Evolutionary conservation across 1,284 basidiomycete genomes (phyloP).

Genomic region (Cryptococcus sp.): DNA sequence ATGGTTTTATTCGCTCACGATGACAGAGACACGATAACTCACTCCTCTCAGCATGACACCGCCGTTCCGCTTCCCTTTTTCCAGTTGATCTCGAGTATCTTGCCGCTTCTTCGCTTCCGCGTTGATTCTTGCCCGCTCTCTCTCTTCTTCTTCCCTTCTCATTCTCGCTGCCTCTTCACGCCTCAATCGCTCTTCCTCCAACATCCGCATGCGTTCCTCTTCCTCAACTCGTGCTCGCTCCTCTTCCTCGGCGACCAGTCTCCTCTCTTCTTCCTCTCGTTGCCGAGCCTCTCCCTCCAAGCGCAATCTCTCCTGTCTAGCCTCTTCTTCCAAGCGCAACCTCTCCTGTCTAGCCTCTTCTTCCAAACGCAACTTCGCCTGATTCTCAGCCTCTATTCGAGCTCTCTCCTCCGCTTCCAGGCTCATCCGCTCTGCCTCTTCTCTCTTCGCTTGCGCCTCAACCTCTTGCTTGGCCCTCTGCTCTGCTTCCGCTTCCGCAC

Average conservation of each 20-base stretch:
- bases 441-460: slow-evolving; percentile 7
- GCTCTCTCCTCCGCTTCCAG: slow-evolving; percentile 15
- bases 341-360: slow-evolving; percentile 6
- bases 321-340: not conserved
- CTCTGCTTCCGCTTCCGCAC: slow-evolving; percentile 10
- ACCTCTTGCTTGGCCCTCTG: not conserved
- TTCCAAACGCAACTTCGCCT: slow-evolving; percentile 3
- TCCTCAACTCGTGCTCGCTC: slow-evolving; percentile 7
- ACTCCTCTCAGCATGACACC: slow-evolving; percentile 48
- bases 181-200: not conserved
- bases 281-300: slow-evolving; percentile 6
- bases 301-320: not conserved
- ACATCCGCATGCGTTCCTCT: slow-evolving; percentile 7
- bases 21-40: slow-evolving; percentile 18
- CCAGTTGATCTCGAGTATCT: slow-evolving; percentile 15
- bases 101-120: slow-evolving; percentile 20
- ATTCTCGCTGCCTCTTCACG: not conserved
- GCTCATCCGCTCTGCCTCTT: slow-evolving; percentile 6
- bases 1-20: not conserved
- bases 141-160: slow-evolving; percentile 3
- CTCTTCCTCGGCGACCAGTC: slow-evolving; percentile 11
- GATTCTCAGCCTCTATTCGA: slow-evolving; percentile 12
- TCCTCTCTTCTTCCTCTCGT: slow-evolving; percentile 4
- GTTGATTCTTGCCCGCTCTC: slow-evolving; percentile 10
- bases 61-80: slow-evolving; percentile 30